Percentiles rank a stretch among this genome's conserved stretches.
Evolutionary conservation across 2,329 filamentous ascomycete species (phyloP).

Genomic region (Penicillium sp.): DNA sequence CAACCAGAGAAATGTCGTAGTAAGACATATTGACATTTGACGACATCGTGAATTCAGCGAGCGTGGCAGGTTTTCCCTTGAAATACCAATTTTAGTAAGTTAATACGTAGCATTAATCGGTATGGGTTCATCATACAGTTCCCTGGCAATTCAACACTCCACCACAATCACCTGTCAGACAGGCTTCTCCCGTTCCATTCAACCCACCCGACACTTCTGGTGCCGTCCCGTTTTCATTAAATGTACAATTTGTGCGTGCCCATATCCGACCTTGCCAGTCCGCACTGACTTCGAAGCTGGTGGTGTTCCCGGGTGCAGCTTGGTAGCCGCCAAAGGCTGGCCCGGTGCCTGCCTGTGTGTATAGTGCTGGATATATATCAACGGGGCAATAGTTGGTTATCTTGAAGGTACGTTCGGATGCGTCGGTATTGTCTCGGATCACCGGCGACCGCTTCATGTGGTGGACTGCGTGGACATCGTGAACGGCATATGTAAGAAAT

Average conservation of each 20-base stretch:
- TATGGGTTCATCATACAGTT: constrained; percentile 51
- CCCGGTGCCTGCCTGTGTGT: constrained; percentile 67
- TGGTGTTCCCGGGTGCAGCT: constrained; percentile 56
- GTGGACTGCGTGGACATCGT: constrained; percentile 17
- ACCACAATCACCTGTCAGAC: constrained; percentile 72
- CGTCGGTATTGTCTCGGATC: constrained; percentile 23
- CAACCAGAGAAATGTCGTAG: constrained; percentile 80
- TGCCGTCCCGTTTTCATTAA: constrained; percentile 61
- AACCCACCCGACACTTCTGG: constrained; percentile 37
- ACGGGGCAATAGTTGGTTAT: constrained; percentile 69
- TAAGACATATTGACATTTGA: constrained; percentile 60
- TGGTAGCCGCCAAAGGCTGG: constrained; percentile 67
- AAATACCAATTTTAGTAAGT: constrained; percentile 48
- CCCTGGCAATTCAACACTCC: constrained; percentile 65
- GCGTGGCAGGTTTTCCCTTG: constrained; percentile 62
- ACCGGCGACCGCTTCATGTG: constrained; percentile 23
- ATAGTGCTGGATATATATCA: constrained; percentile 71
- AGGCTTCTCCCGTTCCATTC: constrained; percentile 53
- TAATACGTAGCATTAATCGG: not conserved
- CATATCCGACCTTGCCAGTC: constrained; percentile 80
- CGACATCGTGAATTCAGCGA: constrained; percentile 75
- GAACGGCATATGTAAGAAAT: not conserved
- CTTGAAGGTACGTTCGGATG: constrained; percentile 54
- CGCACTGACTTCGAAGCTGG: constrained; percentile 60
- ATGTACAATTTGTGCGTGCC: constrained; percentile 80